phyloP scores from a whole-genome alignment of 208 protist species.

The Porcisia deanei region DNA sequence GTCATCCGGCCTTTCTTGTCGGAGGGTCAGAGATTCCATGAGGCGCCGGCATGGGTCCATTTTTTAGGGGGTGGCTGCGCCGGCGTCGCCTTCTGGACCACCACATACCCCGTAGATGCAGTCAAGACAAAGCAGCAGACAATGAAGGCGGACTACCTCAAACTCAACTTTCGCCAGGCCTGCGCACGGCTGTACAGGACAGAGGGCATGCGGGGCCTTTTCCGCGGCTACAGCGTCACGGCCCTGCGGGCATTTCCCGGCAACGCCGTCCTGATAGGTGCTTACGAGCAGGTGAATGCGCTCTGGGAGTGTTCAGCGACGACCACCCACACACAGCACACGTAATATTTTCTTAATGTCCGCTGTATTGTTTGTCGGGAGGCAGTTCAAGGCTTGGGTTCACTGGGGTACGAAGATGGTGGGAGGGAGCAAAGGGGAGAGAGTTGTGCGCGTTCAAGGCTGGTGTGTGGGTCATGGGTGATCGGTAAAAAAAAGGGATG shows the following conservation, averaged over 20 bases:
- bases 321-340: constrained; percentile 7
- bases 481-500: too few species aligned
- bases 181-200: constrained; percentile 79
- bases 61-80: constrained; percentile 87
- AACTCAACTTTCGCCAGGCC: constrained; percentile 73
- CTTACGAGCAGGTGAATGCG: constrained; percentile 85
- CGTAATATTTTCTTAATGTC: neutral
- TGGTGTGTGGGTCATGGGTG: too few species aligned
- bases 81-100: constrained; percentile 90
- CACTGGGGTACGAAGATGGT: neutral
- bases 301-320: constrained; percentile 46
- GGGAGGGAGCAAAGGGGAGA: too few species aligned
- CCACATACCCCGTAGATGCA: constrained; percentile 88
- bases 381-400: neutral
- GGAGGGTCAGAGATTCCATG: constrained; percentile 66
- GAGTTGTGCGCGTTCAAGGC: too few species aligned
- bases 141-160: constrained; percentile 76
- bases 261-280: constrained; percentile 89
- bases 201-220: constrained; percentile 84
- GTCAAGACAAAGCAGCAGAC: constrained; percentile 93
- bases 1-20: constrained; percentile 71
- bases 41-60: constrained; percentile 76
- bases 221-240: constrained; percentile 87
- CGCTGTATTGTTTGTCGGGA: too few species aligned
- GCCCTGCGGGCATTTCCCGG: constrained; percentile 90